Evolutionary conservation across 768 basidiomycete genomes (phyloP), one percentile per base, ranked within the genome.

Genomic region (Phaffia tasmanica): DNA sequence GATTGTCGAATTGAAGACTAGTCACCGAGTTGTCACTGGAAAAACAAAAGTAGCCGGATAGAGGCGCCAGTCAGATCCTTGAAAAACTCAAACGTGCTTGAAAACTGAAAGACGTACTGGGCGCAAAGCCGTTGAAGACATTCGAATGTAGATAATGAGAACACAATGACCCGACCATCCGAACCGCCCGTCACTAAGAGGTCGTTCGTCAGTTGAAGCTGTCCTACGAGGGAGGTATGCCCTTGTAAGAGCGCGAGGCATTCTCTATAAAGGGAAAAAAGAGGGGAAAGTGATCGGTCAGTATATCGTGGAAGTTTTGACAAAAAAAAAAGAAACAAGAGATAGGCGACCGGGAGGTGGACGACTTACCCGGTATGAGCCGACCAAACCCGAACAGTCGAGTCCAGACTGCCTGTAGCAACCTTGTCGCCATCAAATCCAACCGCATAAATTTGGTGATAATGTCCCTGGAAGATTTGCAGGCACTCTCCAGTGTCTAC

Each of bases 301-400:
- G 57, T 7, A 35, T 9, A 9, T 14, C 8, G 35, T 7, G 2
- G 47, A 15, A 57, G 25, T 8, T 29, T 25, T 19, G 25, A 30
- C 3, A 11, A 25, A 5, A 32, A 8, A 27, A 8, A n/a, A 19
- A 30, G 35, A 57, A n/a, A 56, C 18, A n/a, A 32, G 11, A 56
- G 47, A 15, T 8, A 15, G 56, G 23, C 42, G 57, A 30, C 54
- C 32, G 18, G 25, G 53, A 42, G 21, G 60, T 47, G 27, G 30
- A 54, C 23, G 27, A 76, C 85, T 70, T 73, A 92, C 90, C 93
- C 93, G 50, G 86, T 85, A 14, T 81, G 78, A 0, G 88, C 86
- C 70, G 87, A 84, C 94, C 94, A 98, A 0, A 97, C 83, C 3
- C 92, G 80, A 3, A 95, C 88, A 1, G 87, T 89, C n/a, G 89